Base-by-base conservation (phyloP, 2,329 filamentous ascomycete species). In the Botrytis cinerea region DNA sequence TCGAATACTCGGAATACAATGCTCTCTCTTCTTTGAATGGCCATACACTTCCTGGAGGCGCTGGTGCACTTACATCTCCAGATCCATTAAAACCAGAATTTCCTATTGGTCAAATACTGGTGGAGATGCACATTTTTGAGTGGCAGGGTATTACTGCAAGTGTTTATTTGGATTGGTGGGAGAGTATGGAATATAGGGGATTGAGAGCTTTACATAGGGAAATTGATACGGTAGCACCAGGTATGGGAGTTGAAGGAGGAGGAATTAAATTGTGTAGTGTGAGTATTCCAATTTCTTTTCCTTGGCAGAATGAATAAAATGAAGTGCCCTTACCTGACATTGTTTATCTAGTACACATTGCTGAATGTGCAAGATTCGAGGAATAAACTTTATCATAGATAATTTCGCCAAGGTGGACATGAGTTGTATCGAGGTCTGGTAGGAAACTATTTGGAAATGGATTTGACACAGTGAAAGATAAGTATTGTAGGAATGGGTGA, bases 1-100 rank as follows among this genome's bases (percentile, higher is more conserved):
- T 83, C 67, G 82, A 83, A 73, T 80, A 79, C 57, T 77, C 77
- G 46, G 82, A 83, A 75, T 83, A 82, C 75, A 80, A 81, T 62
- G 73, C 81, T 28, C 75, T 82, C 63, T 77, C 77, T 57, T 76
- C 76, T 20, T 74, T 82, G n/a, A 76, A 75, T 62, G 68, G 67
- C 0, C 32, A 71, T 32, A 73, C 72, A 16, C 69, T 71, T 25
- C 71, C 71, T 2, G 54, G 63, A 16, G 62, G 38, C 16, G 38
- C 70, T 14, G 70, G 70, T 16, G 70, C 70, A 38, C 35, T 68
- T 25, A 20, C 61, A 46, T 67, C 70, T 20, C 64, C 64, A 2
- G 43, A 60, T 38, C 60, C 76, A 48, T 75, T 75, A 66, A 61
- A 72, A n/a, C 71, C 71, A 9, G 73, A 75, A 57, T 77, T 79